phyloP scores from a whole-genome alignment of 352 stramenopile genomes.

The Plasmopara viticola region DNA sequence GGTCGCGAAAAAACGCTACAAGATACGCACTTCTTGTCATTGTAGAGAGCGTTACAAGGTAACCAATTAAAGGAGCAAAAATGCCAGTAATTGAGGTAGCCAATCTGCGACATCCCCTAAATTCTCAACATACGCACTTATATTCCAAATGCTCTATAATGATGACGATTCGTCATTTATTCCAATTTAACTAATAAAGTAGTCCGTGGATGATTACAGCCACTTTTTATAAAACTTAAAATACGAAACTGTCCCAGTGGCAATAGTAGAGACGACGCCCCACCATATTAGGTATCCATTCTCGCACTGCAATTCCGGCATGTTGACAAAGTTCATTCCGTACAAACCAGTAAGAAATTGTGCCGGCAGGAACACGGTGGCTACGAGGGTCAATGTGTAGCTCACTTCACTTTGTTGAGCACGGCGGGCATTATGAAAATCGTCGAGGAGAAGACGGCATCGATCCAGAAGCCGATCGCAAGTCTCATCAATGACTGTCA shows the following conservation, averaged over 20 bases:
- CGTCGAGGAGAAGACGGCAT: conserved; percentile 57
- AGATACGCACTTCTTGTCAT: no score
- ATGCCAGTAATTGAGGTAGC: no score
- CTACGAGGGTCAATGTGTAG: conserved; percentile 76
- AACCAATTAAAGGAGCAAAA: no score
- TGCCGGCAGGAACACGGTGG: conserved; percentile 73
- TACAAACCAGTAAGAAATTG: conserved; percentile 87
- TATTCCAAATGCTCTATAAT: no score
- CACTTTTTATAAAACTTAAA: conserved; percentile 79
- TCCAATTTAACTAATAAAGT: no score
- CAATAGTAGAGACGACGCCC: conserved; percentile 46
- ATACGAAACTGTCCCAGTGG: conserved; percentile 35
- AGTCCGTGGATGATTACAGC: conserved; percentile 19
- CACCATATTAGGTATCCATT: conserved; percentile 83
- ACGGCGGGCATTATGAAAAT: conserved; percentile 60
- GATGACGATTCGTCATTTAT: no score
- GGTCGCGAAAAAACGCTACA: no score
- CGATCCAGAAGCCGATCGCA: conserved; percentile 74
- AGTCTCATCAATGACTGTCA: conserved; percentile 73
- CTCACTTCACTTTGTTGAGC: conserved; percentile 68
- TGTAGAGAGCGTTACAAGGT: no score
- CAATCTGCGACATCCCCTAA: no score
- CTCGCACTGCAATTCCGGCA: conserved; percentile 74
- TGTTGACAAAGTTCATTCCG: conserved; percentile 87
- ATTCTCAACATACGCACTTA: no score